Evolutionary conservation across 2,329 filamentous ascomycete genomes (phyloP), one percentile per base, ranked within the genome.

Genomic region (Aspergillus thermomutatus): DNA sequence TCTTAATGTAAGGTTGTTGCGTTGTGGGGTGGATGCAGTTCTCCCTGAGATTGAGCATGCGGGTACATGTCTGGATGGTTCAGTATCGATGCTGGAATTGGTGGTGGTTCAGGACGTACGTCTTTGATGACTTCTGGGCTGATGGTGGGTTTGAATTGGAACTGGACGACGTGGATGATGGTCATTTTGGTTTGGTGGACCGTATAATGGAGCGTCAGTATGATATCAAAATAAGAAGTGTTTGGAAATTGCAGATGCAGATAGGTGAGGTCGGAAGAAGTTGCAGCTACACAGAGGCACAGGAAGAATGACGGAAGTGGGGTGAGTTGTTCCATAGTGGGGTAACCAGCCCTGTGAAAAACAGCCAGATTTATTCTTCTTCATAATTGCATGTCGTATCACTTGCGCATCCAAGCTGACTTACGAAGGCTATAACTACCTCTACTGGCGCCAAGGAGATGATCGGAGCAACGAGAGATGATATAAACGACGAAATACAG

Each of bases 151-250:
- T 87, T 86, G 77, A 88, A 88, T 59, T 84, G 79, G 65, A 90
- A 87, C 26, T 89, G 76, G 3, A 90, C 87, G 51, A 90, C 81
- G 68, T 90, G 88, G n/a, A 83, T 77, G 63, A 90, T 79, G 0
- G 84, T 68, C 86, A 89, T 89, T 2, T n/a, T 57, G 58, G 27
- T n/a, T 21, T 26, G 1, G 27, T 14, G n/a, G 21, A 45, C 4
- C 3, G 41, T 45, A 2, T 6, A 6, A 45, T 3, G 41, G 3
- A 2, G 41, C 19, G 21, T 19, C 0, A 3, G 4, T 19, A 10
- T 45, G 41, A 21, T 45, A 45, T 45, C n/a, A 23, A 9, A 23
- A 1, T 21, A 8, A 1, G 7, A 34, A 34, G 14, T 6, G 14
- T 5, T 34, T 21, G 21, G 17, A n/a, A n/a, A n/a, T n/a, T n/a